Percentiles rank a stretch among this genome's conserved stretches.
Evolutionary conservation across 495 filamentous ascomycete species (phyloP).

Genomic region (Achaetomiella virescens): DNA sequence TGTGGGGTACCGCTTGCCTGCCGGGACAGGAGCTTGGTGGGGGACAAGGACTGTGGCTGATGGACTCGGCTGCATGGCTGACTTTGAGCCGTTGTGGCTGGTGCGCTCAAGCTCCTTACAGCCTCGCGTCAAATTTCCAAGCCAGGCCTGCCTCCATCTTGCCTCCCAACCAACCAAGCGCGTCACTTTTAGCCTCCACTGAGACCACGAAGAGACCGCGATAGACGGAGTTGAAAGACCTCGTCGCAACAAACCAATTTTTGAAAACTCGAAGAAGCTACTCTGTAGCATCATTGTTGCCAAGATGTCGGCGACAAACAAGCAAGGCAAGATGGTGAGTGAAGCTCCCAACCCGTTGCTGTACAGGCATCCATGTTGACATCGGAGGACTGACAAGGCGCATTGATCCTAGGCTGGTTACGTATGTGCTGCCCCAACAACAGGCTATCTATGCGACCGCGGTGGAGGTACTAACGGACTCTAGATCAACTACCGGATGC

Average conservation of each 20-base stretch:
- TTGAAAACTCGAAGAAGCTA: constrained; percentile 55
- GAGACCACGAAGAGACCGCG: constrained; percentile 21
- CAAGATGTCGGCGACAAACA: constrained; percentile 86
- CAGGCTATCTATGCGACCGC: background rate
- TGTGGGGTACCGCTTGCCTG: constrained; percentile 13
- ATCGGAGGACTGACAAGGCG: constrained; percentile 60
- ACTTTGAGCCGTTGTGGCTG: constrained; percentile 20
- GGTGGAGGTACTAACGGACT: constrained; percentile 28
- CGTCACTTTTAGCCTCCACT: constrained; percentile 31
- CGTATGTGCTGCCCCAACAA: constrained; percentile 55
- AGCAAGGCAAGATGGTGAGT: constrained; percentile 99
- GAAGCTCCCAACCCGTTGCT: constrained; percentile 18
- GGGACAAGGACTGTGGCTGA: constrained; percentile 25
- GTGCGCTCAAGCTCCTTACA: constrained; percentile 20
- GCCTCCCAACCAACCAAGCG: constrained; percentile 29
- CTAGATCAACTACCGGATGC: constrained; percentile 99
- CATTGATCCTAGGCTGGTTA: constrained; percentile 74
- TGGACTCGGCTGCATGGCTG: background rate
- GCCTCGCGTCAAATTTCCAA: constrained; percentile 30
- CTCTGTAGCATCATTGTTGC: constrained; percentile 54
- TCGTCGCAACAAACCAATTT: constrained; percentile 40
- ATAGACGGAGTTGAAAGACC: constrained; percentile 22
- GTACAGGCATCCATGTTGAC: constrained; percentile 51
- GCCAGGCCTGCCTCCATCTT: constrained; percentile 6
- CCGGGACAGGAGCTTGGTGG: constrained; percentile 14